These are phyloP conservation scores for Closterium sp. DNA, from an alignment of 139 green algal genomes.

Conservation along the genomic window DNA sequence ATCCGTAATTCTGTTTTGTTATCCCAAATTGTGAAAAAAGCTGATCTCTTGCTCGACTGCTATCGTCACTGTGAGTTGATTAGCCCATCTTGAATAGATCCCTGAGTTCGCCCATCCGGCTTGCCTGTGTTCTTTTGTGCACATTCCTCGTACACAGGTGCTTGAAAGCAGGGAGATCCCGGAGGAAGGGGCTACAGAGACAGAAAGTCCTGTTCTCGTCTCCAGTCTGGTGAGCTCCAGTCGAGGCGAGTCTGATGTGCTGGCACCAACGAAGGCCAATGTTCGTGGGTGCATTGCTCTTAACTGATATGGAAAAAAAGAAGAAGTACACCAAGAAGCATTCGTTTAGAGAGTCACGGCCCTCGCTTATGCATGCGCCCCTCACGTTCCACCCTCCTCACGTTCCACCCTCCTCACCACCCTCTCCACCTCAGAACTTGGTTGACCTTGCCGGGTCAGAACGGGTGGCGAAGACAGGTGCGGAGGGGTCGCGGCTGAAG, in stretches of 20 bases:
- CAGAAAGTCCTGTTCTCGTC: not conserved
- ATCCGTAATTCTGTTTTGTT: no score
- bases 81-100: no score
- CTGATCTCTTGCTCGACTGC: no score
- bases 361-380: not conserved
- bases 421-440: constrained; percentile 58
- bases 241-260: not conserved
- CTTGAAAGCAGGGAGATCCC: not conserved
- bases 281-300: no score
- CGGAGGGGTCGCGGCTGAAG: constrained; percentile 89
- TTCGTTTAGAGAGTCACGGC: no score
- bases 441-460: constrained; percentile 91
- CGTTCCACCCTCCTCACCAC: not conserved
- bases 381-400: not conserved
- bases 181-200: not conserved
- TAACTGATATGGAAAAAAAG: no score
- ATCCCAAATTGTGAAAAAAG: no score
- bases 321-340: no score
- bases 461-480: constrained; percentile 86
- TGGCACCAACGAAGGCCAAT: no score
- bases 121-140: not conserved
- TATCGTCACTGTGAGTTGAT: no score
- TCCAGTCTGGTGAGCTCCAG: not conserved
- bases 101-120: not conserved
- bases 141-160: not conserved